Evolutionary conservation across 2,329 filamentous ascomycete genomes (phyloP).

Genomic region (Capronia americana): DNA sequence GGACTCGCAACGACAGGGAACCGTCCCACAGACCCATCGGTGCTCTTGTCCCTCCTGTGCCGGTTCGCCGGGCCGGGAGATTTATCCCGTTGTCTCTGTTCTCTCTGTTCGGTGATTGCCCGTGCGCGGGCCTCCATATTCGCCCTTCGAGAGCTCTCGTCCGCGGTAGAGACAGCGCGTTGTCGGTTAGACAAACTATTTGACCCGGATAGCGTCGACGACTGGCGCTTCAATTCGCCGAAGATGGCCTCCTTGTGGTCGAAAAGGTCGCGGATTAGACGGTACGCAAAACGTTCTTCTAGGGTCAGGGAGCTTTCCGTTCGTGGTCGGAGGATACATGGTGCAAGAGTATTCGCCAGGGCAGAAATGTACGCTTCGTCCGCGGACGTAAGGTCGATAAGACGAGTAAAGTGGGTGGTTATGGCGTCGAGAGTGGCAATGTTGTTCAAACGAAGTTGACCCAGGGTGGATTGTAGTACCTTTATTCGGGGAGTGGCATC

Average conservation of each 20-base stretch:
- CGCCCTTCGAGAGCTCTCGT: conserved; percentile 92
- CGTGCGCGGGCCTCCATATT: conserved; percentile 93
- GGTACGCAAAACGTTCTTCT: conserved; percentile 92
- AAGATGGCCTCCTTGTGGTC: conserved; percentile 95
- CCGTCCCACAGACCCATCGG: conserved; percentile 57
- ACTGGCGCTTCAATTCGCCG: conserved; percentile 84
- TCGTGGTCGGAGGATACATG: conserved; percentile 86
- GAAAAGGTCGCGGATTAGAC: conserved; percentile 89
- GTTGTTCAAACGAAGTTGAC: conserved; percentile 91
- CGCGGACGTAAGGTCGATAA: conserved; percentile 95
- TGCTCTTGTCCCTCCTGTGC: conserved; percentile 82
- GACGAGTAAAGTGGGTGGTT: conserved; percentile 95
- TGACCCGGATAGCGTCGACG: conserved; percentile 43
- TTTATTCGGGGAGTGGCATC: conserved; percentile 66
- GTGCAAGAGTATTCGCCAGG: conserved; percentile 76
- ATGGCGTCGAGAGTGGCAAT: conserved; percentile 98
- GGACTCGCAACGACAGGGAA: conserved; percentile 82
- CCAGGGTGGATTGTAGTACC: conserved; percentile 93
- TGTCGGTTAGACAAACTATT: conserved; percentile 35
- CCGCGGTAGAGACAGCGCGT: conserved; percentile 74
- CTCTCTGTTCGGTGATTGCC: conserved; percentile 69
- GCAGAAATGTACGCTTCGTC: conserved; percentile 82
- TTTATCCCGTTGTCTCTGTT: conserved; percentile 69
- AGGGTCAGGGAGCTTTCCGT: conserved; percentile 88
- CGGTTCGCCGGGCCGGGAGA: conserved; percentile 64